Evolutionary conservation across 108 stramenopile species (phyloP).

Genomic region (Epithemia pelagica): DNA sequence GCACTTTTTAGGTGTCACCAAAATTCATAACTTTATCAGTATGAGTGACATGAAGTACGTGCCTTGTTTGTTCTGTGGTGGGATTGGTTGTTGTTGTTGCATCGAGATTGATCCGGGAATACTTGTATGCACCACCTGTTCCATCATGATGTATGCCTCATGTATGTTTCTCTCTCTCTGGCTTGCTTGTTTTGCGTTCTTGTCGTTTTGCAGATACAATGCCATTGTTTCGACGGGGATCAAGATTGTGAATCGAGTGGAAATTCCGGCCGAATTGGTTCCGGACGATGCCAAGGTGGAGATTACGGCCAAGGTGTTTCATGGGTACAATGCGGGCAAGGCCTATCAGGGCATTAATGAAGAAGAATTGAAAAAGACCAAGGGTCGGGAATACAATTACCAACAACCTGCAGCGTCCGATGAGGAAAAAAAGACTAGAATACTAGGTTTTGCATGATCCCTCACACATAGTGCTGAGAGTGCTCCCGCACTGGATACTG

Average conservation of each 20-base stretch:
- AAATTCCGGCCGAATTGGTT: slow-evolving; percentile 95
- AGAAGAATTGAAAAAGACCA: slow-evolving; percentile 74
- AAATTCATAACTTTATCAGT: slow-evolving; percentile 95
- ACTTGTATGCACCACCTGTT: background rate
- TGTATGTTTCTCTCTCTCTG: too few species aligned
- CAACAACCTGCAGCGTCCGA: slow-evolving; percentile 14
- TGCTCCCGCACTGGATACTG: background rate
- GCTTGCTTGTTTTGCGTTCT: too few species aligned
- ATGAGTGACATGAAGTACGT: slow-evolving; percentile 99
- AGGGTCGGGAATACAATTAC: slow-evolving; percentile 85
- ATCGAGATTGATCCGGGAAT: background rate
- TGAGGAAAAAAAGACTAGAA: background rate
- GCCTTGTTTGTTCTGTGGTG: too few species aligned
- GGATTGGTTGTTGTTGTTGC: too few species aligned
- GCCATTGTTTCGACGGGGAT: slow-evolving; percentile 95
- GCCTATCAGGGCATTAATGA: slow-evolving; percentile 84
- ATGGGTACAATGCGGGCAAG: slow-evolving; percentile 95
- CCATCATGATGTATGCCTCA: background rate
- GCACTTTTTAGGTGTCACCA: slow-evolving; percentile 92
- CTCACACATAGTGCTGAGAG: background rate
- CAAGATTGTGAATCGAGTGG: slow-evolving; percentile 95
- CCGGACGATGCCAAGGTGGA: slow-evolving; percentile 98
- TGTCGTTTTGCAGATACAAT: slow-evolving; percentile 27
- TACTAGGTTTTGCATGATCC: too few species aligned
- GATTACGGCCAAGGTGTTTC: slow-evolving; percentile 97